These are phyloP conservation scores for Stephania cephalantha DNA, from an alignment of 164 flowering plant genomes.

Conservation along the genomic window DNA sequence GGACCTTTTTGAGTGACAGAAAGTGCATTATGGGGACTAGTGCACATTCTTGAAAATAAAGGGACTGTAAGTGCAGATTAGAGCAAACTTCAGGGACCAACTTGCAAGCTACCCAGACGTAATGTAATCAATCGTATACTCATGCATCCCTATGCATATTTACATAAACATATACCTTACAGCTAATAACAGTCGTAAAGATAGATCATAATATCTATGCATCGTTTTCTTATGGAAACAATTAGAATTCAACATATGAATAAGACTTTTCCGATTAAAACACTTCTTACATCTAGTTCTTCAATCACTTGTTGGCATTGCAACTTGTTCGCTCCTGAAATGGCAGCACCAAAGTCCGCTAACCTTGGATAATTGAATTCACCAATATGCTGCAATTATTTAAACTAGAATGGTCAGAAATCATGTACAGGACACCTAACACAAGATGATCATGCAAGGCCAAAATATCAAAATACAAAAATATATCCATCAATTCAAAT, in stretches of 20 bases:
- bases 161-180: not conserved
- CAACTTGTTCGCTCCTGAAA: slow-evolving; percentile 81
- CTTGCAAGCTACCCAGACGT: not conserved
- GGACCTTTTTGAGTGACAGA: no score
- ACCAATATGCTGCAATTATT: slow-evolving; percentile 74
- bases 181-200: not conserved
- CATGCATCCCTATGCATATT: not conserved
- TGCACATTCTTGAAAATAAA: no score
- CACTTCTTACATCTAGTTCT: slow-evolving; percentile 82
- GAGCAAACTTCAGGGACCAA: not conserved
- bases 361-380: slow-evolving; percentile 83
- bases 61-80: not conserved
- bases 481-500: not conserved
- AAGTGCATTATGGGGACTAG: no score
- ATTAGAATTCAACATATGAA: no score
- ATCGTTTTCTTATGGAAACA: not conserved
- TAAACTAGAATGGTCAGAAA: slow-evolving; percentile 2
- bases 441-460: not conserved
- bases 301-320: slow-evolving; percentile 89
- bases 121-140: not conserved
- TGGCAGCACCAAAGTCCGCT: slow-evolving; percentile 99
- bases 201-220: not conserved
- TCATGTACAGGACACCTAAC: not conserved
- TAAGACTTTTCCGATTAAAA: not conserved
- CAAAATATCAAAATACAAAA: not conserved